Conservation (phyloP, 257 asterid genomes). For the Capsicum pubescens region DNA sequence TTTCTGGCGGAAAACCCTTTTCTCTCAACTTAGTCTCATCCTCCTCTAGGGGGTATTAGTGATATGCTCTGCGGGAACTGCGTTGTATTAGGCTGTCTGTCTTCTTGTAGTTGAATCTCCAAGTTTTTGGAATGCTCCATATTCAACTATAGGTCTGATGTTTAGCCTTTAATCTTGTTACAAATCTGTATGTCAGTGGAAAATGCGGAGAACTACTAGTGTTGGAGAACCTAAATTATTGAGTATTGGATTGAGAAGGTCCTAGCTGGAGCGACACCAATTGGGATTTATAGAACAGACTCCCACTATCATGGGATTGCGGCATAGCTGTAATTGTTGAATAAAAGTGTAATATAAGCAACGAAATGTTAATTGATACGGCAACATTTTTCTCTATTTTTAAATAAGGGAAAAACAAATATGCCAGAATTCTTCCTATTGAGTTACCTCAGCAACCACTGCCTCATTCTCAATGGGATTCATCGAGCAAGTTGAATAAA, state of each 20-base stretch:
- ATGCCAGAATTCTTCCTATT: not conserved
- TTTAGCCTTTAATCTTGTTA: not conserved
- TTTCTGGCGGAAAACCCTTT: not conserved
- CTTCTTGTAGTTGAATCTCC: not conserved
- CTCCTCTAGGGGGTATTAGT: not conserved
- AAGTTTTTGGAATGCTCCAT: not conserved
- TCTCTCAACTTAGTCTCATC: not conserved
- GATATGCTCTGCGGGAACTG: not conserved
- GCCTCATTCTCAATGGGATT: conserved; percentile 85
- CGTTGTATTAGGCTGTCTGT: not conserved
- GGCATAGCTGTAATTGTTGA: not conserved
- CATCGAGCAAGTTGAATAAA: conserved; percentile 84
- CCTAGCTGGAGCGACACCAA: not conserved
- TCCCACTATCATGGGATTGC: not conserved
- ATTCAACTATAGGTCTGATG: not conserved
- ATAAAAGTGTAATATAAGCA: not conserved
- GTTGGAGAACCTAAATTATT: not conserved
- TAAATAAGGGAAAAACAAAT: not conserved
- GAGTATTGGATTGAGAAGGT: conserved; percentile 8
- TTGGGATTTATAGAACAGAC: not conserved
- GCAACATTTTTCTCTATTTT: not conserved
- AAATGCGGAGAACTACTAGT: not conserved
- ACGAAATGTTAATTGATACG: not conserved
- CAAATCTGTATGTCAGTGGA: not conserved
- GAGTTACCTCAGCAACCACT: conserved; percentile 77